Percentiles rank a stretch among this genome's conserved stretches.
Conservation (phyloP, 257 asterid species). For the Fraxinus excelsior region DNA sequence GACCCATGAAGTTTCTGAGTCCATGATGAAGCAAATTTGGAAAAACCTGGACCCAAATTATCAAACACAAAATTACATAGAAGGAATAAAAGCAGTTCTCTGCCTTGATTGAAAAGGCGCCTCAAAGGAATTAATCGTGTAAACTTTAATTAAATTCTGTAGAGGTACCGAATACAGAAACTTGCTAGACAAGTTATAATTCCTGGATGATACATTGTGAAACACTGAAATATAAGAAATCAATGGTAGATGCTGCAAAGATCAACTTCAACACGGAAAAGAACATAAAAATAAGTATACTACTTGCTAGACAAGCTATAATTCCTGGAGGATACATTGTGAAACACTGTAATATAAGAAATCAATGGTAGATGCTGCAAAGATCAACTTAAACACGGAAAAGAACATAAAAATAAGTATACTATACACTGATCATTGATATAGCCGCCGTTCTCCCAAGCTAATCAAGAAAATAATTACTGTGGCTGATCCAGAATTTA, state of each 20-base stretch:
- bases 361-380: background rate
- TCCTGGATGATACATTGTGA: background rate
- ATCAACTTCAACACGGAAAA: background rate
- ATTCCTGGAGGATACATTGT: background rate
- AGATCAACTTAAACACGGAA: background rate
- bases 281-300: no score
- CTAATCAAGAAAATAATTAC: no score
- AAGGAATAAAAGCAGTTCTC: background rate
- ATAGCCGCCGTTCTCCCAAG: background rate
- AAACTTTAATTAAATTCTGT: background rate
- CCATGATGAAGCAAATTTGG: constrained; percentile 48
- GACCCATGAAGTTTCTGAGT: constrained; percentile 84
- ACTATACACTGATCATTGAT: background rate
- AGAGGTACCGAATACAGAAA: background rate
- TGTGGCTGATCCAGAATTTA: background rate
- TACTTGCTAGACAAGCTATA: background rate
- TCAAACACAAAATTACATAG: background rate
- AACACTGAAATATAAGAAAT: background rate
- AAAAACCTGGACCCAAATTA: constrained; percentile 17
- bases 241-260: background rate
- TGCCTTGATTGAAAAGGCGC: background rate
- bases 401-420: background rate
- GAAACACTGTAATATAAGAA: background rate
- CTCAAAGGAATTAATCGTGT: background rate
- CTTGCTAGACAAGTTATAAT: background rate